phyloP scores from a whole-genome alignment of 768 basidiomycete genomes.

The Mycena olivaceomarginata region DNA sequence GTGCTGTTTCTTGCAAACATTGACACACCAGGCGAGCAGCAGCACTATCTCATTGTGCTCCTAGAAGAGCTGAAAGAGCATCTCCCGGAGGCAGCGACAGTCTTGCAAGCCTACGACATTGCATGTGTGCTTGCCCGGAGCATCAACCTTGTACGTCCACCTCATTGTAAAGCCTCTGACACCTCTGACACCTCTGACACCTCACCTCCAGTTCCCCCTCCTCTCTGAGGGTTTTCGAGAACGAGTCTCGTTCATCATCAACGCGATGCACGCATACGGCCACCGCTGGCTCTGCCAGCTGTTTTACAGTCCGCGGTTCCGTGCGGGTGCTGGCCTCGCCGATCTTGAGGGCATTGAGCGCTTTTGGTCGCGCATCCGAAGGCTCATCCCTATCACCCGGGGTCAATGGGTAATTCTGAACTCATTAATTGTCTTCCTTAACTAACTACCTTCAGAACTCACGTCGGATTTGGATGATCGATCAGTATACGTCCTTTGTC shows the following conservation, averaged over 20 bases:
- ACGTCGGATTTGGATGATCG: too few species aligned
- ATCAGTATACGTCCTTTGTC: too few species aligned
- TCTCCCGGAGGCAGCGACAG: conserved; percentile 52
- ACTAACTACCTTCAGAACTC: too few species aligned
- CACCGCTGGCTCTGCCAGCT: conserved; percentile 58
- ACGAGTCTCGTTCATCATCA: conserved; percentile 49
- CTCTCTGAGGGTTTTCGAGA: conserved; percentile 39
- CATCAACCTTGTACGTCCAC: conserved; percentile 41
- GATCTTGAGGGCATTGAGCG: conserved; percentile 58
- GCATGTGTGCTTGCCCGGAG: conserved; percentile 54
- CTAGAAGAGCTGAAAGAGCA: conserved; percentile 52
- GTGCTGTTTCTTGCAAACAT: conserved; percentile 62
- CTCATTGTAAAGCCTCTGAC: not conserved
- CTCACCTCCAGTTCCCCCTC: conserved; percentile 47
- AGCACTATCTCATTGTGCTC: conserved; percentile 60
- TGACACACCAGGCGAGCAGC: conserved; percentile 59
- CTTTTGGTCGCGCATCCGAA: too few species aligned
- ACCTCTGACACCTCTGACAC: not conserved
- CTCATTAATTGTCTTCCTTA: too few species aligned
- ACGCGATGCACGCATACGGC: conserved; percentile 59
- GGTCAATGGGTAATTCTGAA: conserved; percentile 43
- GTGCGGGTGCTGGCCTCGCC: conserved; percentile 53
- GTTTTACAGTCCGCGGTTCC: conserved; percentile 58
- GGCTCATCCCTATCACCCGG: conserved; percentile 23
- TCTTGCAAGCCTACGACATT: conserved; percentile 56